Percentiles rank a stretch among this genome's conserved stretches.
Evolutionary conservation across 306 rosid species (phyloP).

Genomic region (Ammopiptanthus mongolicus): DNA sequence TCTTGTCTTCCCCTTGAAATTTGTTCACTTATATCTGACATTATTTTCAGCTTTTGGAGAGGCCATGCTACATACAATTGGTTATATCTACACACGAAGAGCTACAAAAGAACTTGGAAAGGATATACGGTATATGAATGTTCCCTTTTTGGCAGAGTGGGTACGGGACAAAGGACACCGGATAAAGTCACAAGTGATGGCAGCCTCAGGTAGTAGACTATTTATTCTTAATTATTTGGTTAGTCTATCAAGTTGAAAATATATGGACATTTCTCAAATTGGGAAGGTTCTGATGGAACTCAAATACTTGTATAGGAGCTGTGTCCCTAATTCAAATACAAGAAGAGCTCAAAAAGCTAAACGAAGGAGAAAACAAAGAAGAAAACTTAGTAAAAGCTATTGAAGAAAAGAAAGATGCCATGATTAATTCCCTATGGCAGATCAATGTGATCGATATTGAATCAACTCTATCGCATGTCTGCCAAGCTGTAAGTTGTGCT

Average conservation of each 20-base stretch:
- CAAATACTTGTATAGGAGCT: constrained; percentile 56
- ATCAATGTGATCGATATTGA: constrained; percentile 93
- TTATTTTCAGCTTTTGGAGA: constrained; percentile 79
- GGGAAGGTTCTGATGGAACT: constrained; percentile 19
- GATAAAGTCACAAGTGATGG: constrained; percentile 90
- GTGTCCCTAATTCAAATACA: constrained; percentile 88
- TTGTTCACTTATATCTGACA: constrained; percentile 12
- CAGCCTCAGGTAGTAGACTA: constrained; percentile 81
- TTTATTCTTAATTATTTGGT: background rate
- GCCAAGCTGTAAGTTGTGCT: constrained; percentile 71
- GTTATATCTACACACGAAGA: constrained; percentile 84
- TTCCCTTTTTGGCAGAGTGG: constrained; percentile 96
- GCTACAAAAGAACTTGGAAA: constrained; percentile 84
- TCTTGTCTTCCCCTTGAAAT: constrained; percentile 2
- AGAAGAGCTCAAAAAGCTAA: constrained; percentile 73
- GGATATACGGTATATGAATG: constrained; percentile 75
- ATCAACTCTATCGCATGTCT: constrained; percentile 77
- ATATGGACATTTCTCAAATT: background rate
- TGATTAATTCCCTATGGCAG: constrained; percentile 89
- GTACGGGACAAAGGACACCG: constrained; percentile 90
- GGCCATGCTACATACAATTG: constrained; percentile 97
- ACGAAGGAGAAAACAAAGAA: constrained; percentile 65
- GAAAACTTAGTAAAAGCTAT: constrained; percentile 58
- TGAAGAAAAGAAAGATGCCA: constrained; percentile 76
- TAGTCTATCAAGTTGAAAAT: constrained; percentile 16